Evolutionary conservation across 331 rosid species (phyloP).

Genomic region (Phaseolus coccineus): DNA sequence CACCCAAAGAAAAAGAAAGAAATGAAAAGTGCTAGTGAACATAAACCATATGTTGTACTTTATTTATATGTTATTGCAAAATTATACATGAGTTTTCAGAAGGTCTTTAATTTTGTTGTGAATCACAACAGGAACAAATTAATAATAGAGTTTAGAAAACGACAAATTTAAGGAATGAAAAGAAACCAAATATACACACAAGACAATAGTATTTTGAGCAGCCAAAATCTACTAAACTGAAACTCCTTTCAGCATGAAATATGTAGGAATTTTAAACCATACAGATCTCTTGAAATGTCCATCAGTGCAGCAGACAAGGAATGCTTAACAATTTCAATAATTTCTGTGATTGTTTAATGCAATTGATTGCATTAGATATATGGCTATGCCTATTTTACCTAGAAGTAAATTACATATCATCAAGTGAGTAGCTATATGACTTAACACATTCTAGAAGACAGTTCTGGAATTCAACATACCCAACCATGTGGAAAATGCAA

Average conservation of each 20-base stretch:
- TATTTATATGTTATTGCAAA: background rate
- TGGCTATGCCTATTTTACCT: background rate
- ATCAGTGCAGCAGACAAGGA: slow-evolving; percentile 4
- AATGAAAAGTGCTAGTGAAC: background rate
- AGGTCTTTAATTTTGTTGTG: slow-evolving; percentile 2
- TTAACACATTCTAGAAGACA: slow-evolving; percentile 29
- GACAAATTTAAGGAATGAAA: background rate
- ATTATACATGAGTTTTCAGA: background rate
- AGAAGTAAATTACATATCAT: slow-evolving; percentile 11
- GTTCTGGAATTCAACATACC: slow-evolving; percentile 59
- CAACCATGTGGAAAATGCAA: slow-evolving; percentile 88
- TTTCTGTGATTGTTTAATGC: background rate
- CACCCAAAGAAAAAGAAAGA: background rate
- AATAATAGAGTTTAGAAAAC: background rate
- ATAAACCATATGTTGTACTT: background rate
- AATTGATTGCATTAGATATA: background rate
- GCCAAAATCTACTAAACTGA: slow-evolving; percentile 1
- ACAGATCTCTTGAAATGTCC: slow-evolving; percentile 19
- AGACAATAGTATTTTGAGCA: background rate
- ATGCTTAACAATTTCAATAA: slow-evolving; percentile 28
- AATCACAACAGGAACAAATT: background rate
- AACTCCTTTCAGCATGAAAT: slow-evolving; percentile 28
- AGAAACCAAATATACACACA: background rate
- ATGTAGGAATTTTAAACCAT: slow-evolving; percentile 11
- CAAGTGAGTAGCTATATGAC: slow-evolving; percentile 31